Evolutionary conservation across 1,284 basidiomycete genomes (phyloP).

Genomic region (Polyporus tsugae): DNA sequence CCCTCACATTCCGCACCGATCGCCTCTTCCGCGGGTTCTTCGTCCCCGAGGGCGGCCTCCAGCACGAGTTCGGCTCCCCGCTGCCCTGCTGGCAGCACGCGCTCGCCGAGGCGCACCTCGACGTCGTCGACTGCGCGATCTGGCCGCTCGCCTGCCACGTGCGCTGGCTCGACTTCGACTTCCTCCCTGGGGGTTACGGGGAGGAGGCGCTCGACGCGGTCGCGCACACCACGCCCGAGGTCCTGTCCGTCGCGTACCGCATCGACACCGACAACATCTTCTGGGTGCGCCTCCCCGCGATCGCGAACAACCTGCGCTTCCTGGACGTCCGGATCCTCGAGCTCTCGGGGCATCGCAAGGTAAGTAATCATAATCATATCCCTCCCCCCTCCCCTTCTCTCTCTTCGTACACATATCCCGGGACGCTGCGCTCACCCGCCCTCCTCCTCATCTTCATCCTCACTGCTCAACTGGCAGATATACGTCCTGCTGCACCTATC

Average conservation of each 20-base stretch:
- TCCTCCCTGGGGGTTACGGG: constrained; percentile 17
- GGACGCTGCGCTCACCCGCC: background rate
- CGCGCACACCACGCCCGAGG: constrained; percentile 13
- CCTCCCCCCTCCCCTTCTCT: background rate
- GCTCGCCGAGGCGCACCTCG: constrained; percentile 23
- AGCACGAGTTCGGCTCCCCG: background rate
- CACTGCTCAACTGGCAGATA: constrained; percentile 14
- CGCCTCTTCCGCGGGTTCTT: constrained; percentile 9
- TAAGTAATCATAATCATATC: constrained; percentile 3
- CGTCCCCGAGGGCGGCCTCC: constrained; percentile 8
- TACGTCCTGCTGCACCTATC: constrained; percentile 23
- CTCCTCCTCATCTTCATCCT: too few relatives aligned
- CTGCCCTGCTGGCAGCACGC: constrained; percentile 18
- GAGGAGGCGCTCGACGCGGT: constrained; percentile 20
- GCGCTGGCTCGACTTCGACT: constrained; percentile 25
- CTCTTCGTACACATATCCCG: too few relatives aligned
- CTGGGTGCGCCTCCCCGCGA: constrained; percentile 19
- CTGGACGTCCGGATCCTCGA: constrained; percentile 24
- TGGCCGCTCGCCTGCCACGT: constrained; percentile 25
- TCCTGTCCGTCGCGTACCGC: constrained; percentile 24
- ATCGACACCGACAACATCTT: constrained; percentile 22
- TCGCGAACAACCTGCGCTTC: constrained; percentile 23
- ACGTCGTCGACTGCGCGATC: constrained; percentile 20
- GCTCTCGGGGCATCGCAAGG: constrained; percentile 16
- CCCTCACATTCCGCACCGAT: constrained; percentile 20